A percentile compares a stretch with the other conserved stretches of the same genome.
Conservation (phyloP, 495 filamentous ascomycete species). For the Cudoniella acicularis region DNA sequence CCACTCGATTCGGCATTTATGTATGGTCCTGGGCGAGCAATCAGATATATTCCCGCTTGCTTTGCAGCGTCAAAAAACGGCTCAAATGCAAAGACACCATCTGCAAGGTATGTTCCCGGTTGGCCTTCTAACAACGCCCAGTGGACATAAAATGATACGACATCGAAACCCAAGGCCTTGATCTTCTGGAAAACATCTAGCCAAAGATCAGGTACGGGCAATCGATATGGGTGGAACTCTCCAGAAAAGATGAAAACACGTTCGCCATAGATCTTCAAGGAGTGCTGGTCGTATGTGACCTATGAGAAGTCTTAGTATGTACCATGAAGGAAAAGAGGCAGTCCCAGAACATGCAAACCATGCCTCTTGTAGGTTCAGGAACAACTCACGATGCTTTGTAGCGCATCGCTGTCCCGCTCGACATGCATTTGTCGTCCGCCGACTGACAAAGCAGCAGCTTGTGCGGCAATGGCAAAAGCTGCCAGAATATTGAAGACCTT, state of each 20-base stretch:
- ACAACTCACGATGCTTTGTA: conserved; percentile 23
- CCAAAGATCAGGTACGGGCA: conserved; percentile 69
- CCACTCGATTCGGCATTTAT: conserved; percentile 56
- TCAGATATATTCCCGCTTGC: conserved; percentile 67
- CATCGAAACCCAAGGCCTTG: conserved; percentile 71
- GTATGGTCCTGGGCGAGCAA: conserved; percentile 50
- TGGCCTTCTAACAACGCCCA: conserved; percentile 81
- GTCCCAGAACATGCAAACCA: not conserved
- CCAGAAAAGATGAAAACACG: conserved; percentile 69
- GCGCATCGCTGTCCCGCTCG: conserved; percentile 18
- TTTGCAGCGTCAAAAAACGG: conserved; percentile 70
- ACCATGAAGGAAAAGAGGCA: not conserved
- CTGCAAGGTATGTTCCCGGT: conserved; percentile 61
- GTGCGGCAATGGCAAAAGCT: conserved; percentile 10
- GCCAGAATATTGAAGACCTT: conserved; percentile 13
- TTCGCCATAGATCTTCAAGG: conserved; percentile 68
- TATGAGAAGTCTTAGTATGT: conserved; percentile 17
- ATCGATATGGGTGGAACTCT: conserved; percentile 63
- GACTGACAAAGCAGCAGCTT: conserved; percentile 20
- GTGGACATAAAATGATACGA: conserved; percentile 71
- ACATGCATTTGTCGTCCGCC: conserved; percentile 19
- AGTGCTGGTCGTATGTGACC: conserved; percentile 76
- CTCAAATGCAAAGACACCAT: conserved; percentile 65
- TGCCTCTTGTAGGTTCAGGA: not conserved
- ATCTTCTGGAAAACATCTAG: conserved; percentile 78